phyloP scores from a whole-genome alignment of 768 basidiomycete species.

The Mrakia frigida region DNA sequence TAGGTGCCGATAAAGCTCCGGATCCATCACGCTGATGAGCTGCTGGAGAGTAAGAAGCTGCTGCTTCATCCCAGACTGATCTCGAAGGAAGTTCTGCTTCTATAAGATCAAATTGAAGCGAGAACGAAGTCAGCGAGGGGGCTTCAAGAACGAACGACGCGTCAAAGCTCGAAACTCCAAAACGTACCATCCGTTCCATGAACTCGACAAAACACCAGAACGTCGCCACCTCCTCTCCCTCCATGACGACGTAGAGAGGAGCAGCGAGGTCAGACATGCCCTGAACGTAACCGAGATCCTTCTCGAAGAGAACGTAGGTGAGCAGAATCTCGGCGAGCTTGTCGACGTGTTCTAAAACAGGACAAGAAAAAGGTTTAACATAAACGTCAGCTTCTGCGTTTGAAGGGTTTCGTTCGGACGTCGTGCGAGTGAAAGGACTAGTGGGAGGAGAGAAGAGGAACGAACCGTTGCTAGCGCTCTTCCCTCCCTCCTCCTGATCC shows the following conservation, averaged over 20 bases:
- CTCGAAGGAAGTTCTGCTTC: conserved; percentile 92
- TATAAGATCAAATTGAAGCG: conserved; percentile 42
- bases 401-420: too few relatives aligned
- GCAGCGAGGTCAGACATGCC: conserved; percentile 97
- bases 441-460: background rate
- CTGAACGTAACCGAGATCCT: conserved; percentile 89
- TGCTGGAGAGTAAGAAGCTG: conserved; percentile 85
- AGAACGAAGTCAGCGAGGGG: background rate
- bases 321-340: conserved; percentile 77
- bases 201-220: conserved; percentile 96
- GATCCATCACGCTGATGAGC: conserved; percentile 88
- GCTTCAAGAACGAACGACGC: conserved; percentile 45
- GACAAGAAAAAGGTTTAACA: background rate
- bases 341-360: conserved; percentile 61
- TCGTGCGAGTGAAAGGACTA: background rate
- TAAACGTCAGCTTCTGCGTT: too few relatives aligned
- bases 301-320: conserved; percentile 87
- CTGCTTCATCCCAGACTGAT: conserved; percentile 97
- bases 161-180: too few relatives aligned
- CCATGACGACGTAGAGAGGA: conserved; percentile 87
- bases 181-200: conserved; percentile 79
- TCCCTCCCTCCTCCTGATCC: conserved; percentile 42
- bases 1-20: conserved; percentile 85
- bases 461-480: conserved; percentile 42
- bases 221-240: conserved; percentile 77